phyloP scores from a whole-genome alignment of 306 rosid species.

The Prunus kanzakura region DNA sequence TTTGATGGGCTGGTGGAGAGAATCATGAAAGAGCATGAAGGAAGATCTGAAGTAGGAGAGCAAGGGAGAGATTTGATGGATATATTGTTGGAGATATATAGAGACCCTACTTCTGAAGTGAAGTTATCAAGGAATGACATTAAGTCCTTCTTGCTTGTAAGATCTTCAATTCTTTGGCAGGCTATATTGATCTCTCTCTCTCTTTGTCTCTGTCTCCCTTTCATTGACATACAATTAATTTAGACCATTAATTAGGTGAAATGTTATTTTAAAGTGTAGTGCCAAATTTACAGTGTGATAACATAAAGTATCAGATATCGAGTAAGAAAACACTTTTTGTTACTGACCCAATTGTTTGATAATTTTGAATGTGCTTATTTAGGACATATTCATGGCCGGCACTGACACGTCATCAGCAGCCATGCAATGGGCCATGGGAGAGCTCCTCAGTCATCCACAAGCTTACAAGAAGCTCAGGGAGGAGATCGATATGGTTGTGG shows the following conservation, averaged over 20 bases:
- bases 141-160: slow-evolving; percentile 61
- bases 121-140: slow-evolving; percentile 48
- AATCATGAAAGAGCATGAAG: slow-evolving; percentile 52
- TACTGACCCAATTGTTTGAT: not conserved
- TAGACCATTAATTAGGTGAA: no score
- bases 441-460: slow-evolving; percentile 35
- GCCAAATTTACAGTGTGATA: no score
- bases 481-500: slow-evolving; percentile 46
- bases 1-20: slow-evolving; percentile 54
- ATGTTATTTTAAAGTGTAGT: no score
- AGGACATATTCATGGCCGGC: slow-evolving; percentile 60
- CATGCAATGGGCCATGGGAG: slow-evolving; percentile 51
- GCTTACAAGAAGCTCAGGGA: slow-evolving; percentile 33
- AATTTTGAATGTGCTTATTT: not conserved
- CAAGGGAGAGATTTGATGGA: slow-evolving; percentile 49
- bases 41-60: slow-evolving; percentile 5
- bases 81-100: slow-evolving; percentile 39
- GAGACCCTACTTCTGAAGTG: slow-evolving; percentile 49
- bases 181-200: not conserved
- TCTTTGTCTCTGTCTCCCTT: not conserved
- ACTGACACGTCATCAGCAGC: slow-evolving; percentile 44
- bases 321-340: no score
- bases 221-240: not conserved
- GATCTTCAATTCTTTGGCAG: slow-evolving; percentile 1
- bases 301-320: no score